A percentile compares a stretch with the other conserved stretches of the same genome.
Conservation (phyloP, 1,284 basidiomycete genomes). For the Abortiporus biennis region DNA sequence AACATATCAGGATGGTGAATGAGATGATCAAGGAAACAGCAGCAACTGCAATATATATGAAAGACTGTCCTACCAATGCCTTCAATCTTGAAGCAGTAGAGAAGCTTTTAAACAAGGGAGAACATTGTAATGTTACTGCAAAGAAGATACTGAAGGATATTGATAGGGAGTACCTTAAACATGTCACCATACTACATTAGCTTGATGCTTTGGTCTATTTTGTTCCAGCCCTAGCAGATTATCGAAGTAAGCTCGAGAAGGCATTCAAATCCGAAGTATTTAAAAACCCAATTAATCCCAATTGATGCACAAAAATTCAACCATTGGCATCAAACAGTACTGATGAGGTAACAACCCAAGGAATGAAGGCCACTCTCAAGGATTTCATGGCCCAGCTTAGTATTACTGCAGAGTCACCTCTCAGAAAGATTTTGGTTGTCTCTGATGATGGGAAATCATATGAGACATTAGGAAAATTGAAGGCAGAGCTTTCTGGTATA, state of each 20-base stretch:
- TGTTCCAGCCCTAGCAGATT: slow-evolving; percentile 4
- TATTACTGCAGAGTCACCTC: slow-evolving; percentile 4
- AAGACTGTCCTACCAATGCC: slow-evolving; percentile 5
- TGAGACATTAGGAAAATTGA: slow-evolving; percentile 7
- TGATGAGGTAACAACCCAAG: slow-evolving; percentile 11
- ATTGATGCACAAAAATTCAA: slow-evolving; percentile 6
- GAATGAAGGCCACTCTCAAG: slow-evolving; percentile 10
- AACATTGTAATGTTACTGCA: slow-evolving; percentile 6
- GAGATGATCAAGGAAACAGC: slow-evolving; percentile 12
- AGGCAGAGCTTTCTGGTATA: slow-evolving; percentile 6
- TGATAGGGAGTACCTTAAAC: slow-evolving; percentile 4
- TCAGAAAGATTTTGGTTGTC: neutral
- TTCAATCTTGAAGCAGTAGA: slow-evolving; percentile 4
- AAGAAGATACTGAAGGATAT: slow-evolving; percentile 6
- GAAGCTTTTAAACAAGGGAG: neutral
- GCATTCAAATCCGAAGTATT: neutral
- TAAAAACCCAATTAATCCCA: slow-evolving; percentile 10
- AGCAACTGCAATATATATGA: slow-evolving; percentile 8
- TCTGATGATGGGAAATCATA: slow-evolving; percentile 15
- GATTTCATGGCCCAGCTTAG: slow-evolving; percentile 14
- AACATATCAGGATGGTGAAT: slow-evolving; percentile 7
- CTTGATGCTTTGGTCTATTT: slow-evolving; percentile 7
- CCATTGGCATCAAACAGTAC: slow-evolving; percentile 14
- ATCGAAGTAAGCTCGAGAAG: neutral
- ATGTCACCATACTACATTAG: slow-evolving; percentile 5